Evolutionary conservation across 108 stramenopile species (phyloP).

Genomic region (Discostella pseudostelligera): DNA sequence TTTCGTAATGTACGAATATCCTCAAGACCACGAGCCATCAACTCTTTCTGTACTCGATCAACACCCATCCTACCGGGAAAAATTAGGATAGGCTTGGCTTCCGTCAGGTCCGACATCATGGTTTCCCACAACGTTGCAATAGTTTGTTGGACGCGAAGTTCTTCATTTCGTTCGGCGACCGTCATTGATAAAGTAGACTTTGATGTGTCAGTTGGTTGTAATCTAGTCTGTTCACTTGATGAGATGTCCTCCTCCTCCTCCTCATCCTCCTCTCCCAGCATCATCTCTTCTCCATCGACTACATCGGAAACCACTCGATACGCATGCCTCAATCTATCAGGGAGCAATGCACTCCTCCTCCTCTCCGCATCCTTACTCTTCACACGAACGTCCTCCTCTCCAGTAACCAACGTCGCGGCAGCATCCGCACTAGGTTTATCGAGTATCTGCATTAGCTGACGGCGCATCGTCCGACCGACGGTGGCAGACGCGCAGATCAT

Average conservation of each 20-base stretch:
- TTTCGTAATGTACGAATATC: conserved; percentile 51
- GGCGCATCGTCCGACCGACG: conserved; percentile 67
- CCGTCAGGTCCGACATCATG: conserved; percentile 17
- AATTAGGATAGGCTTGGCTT: conserved; percentile 48
- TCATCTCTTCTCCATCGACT: neutral
- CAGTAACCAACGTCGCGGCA: conserved; percentile 61
- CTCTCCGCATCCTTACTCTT: conserved; percentile 54
- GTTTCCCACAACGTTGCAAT: conserved; percentile 38
- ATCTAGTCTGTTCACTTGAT: too few species aligned
- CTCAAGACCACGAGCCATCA: conserved; percentile 41
- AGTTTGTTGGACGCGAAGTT: conserved; percentile 26
- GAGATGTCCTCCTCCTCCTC: conserved; percentile 5
- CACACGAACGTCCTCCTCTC: conserved; percentile 58
- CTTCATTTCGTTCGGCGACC: conserved; percentile 39
- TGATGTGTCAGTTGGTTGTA: neutral
- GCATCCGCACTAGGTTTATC: conserved; percentile 62
- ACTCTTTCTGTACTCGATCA: conserved; percentile 37
- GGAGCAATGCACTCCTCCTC: conserved; percentile 56
- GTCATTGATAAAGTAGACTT: conserved; percentile 14
- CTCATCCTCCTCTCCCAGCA: conserved; percentile 1
- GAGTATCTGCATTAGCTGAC: conserved; percentile 69
- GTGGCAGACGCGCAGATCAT: conserved; percentile 75
- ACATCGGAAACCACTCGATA: conserved; percentile 36
- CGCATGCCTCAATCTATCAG: conserved; percentile 55
- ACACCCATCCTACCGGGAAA: conserved; percentile 75